phyloP scores from a whole-genome alignment of 2,329 filamentous ascomycete species.

The Arthrobotrys megalospora region DNA sequence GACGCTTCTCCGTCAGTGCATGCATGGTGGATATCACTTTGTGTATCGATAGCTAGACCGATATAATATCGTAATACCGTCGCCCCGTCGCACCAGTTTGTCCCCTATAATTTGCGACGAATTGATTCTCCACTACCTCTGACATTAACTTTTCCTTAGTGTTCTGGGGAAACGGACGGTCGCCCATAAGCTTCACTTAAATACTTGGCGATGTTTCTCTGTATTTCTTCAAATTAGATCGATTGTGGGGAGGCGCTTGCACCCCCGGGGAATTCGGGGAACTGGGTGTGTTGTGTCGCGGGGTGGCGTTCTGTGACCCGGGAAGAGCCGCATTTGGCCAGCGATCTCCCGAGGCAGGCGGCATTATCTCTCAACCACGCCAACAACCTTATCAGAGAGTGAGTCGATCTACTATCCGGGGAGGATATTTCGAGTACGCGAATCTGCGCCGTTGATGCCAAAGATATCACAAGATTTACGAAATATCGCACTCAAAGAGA shows the following conservation, averaged over 20 bases:
- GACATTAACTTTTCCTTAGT: conserved; percentile 2
- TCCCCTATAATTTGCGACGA: conserved; percentile 6
- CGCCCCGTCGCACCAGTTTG: background rate
- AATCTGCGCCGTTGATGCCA: conserved; percentile 1
- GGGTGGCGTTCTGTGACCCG: conserved; percentile 17
- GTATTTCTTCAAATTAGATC: background rate
- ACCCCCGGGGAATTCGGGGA: background rate
- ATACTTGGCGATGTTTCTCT: conserved; percentile 3
- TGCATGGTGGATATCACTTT: background rate
- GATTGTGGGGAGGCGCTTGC: background rate
- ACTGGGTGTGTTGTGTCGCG: conserved; percentile 8
- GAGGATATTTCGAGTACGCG: background rate
- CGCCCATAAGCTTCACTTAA: conserved; percentile 18
- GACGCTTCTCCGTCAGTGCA: conserved; percentile 4
- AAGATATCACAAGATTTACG: background rate
- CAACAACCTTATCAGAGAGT: background rate
- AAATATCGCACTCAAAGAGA: conserved; percentile 23
- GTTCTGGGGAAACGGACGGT: conserved; percentile 6
- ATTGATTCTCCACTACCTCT: conserved; percentile 6
- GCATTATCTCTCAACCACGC: conserved; percentile 4
- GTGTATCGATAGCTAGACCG: background rate
- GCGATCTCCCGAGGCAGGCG: conserved; percentile 39
- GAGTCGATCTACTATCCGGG: background rate
- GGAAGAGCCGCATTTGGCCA: conserved; percentile 19
- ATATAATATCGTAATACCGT: conserved; percentile 2